phyloP scores from a whole-genome alignment of 768 basidiomycete species.

The Lactifluus volemus region DNA sequence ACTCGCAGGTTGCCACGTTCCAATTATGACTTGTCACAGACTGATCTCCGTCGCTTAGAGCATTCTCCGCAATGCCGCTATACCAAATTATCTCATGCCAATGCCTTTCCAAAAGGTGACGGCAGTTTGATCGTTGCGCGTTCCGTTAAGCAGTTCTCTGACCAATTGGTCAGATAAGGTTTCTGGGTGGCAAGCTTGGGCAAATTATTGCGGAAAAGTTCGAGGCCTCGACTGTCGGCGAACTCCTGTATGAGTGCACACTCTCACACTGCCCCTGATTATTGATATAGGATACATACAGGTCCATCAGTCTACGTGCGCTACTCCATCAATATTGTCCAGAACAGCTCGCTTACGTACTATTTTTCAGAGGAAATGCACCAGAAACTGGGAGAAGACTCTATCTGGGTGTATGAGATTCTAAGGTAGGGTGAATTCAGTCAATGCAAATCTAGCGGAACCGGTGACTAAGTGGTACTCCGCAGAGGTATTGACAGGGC shows the following conservation, averaged over 20 bases:
- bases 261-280: neutral
- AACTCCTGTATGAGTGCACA: slow-evolving; percentile 60
- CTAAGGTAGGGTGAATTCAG: slow-evolving; percentile 53
- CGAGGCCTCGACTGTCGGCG: slow-evolving; percentile 81
- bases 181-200: slow-evolving; percentile 92
- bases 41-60: slow-evolving; percentile 39
- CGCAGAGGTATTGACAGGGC: slow-evolving; percentile 74
- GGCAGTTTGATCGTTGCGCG: neutral
- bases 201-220: slow-evolving; percentile 80
- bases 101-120: slow-evolving; percentile 56
- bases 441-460: neutral
- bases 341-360: neutral
- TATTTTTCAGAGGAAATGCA: slow-evolving; percentile 30
- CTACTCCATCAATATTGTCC: slow-evolving; percentile 1
- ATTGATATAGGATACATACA: slow-evolving; percentile 21
- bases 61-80: slow-evolving; percentile 73
- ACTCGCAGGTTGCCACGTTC: slow-evolving; percentile 52
- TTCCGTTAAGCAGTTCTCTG: neutral
- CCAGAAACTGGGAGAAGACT: slow-evolving; percentile 68
- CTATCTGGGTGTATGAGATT: slow-evolving; percentile 89
- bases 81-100: slow-evolving; percentile 75
- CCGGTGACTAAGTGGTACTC: neutral
- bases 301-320: slow-evolving; percentile 50
- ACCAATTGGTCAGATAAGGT: slow-evolving; percentile 59
- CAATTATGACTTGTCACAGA: neutral